Evolutionary conservation across 108 stramenopile species (phyloP), one percentile per base, ranked within the genome.

Genomic region (Nitzschia sp.): DNA sequence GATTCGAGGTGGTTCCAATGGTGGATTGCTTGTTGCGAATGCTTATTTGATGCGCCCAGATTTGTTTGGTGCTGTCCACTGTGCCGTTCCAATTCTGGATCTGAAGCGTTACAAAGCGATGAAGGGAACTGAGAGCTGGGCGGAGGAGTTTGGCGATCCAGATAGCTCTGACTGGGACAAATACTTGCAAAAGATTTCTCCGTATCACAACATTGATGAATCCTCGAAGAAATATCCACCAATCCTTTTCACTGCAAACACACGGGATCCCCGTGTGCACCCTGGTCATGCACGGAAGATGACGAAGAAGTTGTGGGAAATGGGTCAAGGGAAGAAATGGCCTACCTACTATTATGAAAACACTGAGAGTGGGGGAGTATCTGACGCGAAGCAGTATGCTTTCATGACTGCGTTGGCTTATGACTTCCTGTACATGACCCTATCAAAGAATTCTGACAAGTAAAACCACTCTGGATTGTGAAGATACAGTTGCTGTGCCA

Each of bases 121-220:
- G 46, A 84, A 76, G 6, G 87, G 91, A 22, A 88, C 91, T 34
- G 51, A 52, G 10, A 87, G 89, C 8, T 98, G 97, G 97, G 79
- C 86, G 67, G 89, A 91, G 3, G 97, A 98, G 69, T 97, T 92
- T 77, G 97, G 97, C 10, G 70, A 95, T 71, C 88, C 97, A 6
- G 94, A 94, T 63, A 83, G 86, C 15, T 70, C 83, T 54, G 91
- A 95, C 40, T 95, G 92, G 88, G 80, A 92, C 6, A 58, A 71
- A 22, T 95, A 89, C 55, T 48, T 95, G 14, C 65, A 78, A 40
- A 72, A 80, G 41, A 89, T 84, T 71, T 89, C 87, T 15, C 91
- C 95, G 1, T 92, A 93, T 68, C 95, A 96, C 75, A 85, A 86
- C 66, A 77, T 96, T 46, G 85, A 86, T 53, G 57, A 52, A n/a